A percentile compares a stretch with the other conserved stretches of the same genome.
Evolutionary conservation across 352 stramenopile genomes (phyloP).

Genomic region (Globisporangium parvum): DNA sequence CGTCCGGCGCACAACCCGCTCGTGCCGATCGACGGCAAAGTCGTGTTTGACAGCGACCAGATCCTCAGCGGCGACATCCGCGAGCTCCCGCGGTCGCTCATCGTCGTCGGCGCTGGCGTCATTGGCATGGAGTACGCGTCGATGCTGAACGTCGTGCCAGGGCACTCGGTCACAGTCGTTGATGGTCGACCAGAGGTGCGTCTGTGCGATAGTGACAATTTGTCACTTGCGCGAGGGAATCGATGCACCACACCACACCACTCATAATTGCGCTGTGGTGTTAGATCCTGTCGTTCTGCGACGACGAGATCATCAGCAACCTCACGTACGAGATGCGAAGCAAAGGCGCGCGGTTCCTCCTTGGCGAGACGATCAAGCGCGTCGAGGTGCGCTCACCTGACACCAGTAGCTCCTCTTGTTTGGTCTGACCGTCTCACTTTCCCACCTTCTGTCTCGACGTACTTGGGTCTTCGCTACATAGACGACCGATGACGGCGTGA

Average conservation of each 20-base stretch:
- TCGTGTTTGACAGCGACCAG: constrained; percentile 80
- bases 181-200: constrained; percentile 62
- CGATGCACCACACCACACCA: neutral
- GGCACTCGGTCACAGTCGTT: constrained; percentile 83
- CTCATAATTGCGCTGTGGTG: neutral
- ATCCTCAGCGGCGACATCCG: constrained; percentile 66
- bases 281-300: constrained; percentile 80
- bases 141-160: constrained; percentile 87
- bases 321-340: constrained; percentile 88
- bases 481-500: constrained; percentile 50
- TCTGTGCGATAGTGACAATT: too few species aligned
- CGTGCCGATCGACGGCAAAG: constrained; percentile 80
- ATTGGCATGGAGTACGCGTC: constrained; percentile 91
- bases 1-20: constrained; percentile 67
- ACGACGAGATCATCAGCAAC: constrained; percentile 82
- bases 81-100: constrained; percentile 64
- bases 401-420: too few species aligned
- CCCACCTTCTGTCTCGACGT: neutral
- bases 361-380: constrained; percentile 72
- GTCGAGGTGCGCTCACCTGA: constrained; percentile 36
- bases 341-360: constrained; percentile 81
- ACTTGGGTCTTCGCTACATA: constrained; percentile 5
- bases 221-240: too few species aligned
- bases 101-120: constrained; percentile 79
- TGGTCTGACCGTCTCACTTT: too few species aligned